Evolutionary conservation across 306 rosid species (phyloP).

Genomic region (Chamaecrista fasciculata): DNA sequence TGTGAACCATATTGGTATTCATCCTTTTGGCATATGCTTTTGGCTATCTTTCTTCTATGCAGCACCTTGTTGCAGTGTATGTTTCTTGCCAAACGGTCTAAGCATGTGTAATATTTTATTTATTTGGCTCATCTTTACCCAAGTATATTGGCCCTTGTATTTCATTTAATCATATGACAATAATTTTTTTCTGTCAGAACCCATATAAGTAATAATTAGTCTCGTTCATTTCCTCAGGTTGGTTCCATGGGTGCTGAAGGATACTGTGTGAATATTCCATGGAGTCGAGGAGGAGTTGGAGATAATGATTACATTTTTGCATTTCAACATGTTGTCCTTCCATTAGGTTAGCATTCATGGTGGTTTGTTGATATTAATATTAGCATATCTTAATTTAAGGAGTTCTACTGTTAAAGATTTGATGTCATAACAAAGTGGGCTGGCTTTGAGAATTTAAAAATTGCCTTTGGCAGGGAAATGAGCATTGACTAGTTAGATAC

Average conservation of each 20-base stretch:
- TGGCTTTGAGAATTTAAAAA: neutral
- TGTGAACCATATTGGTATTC: neutral
- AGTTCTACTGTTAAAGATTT: neutral
- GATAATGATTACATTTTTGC: slow-evolving; percentile 90
- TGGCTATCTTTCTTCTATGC: neutral
- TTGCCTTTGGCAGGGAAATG: neutral
- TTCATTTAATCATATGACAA: slow-evolving; percentile 21
- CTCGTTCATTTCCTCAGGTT: slow-evolving; percentile 53
- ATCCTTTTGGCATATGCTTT: slow-evolving; percentile 15
- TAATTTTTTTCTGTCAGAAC: slow-evolving; percentile 19
- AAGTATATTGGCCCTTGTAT: slow-evolving; percentile 11
- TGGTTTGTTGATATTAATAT: neutral
- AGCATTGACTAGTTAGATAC: neutral
- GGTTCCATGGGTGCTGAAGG: slow-evolving; percentile 98
- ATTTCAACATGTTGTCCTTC: slow-evolving; percentile 86
- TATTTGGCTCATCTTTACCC: slow-evolving; percentile 4
- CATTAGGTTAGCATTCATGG: slow-evolving; percentile 65
- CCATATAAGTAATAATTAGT: slow-evolving; percentile 23
- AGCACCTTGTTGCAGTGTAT: neutral
- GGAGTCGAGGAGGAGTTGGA: slow-evolving; percentile 90
- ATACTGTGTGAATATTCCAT: slow-evolving; percentile 90
- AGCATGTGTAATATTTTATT: neutral
- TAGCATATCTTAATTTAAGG: neutral
- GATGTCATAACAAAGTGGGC: neutral
- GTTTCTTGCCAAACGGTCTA: neutral